A percentile compares a stretch with the other conserved stretches of the same genome.
Conservation (phyloP, 2,329 filamentous ascomycete species). For the Clarireedia monteithiana region DNA sequence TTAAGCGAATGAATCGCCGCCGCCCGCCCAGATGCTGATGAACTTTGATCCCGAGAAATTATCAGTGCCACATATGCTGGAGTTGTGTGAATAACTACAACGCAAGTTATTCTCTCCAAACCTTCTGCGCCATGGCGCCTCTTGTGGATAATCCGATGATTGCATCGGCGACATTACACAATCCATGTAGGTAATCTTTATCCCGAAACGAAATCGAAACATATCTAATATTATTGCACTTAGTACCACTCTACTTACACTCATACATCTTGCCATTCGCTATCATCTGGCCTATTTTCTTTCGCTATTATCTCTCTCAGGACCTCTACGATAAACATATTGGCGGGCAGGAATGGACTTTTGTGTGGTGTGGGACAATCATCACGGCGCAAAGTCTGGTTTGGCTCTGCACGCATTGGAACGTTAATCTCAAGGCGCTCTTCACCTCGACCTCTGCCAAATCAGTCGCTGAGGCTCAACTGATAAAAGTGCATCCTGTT, state of each 20-base stretch:
- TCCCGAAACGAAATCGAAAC: not conserved
- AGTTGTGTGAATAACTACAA: slow-evolving; percentile 7
- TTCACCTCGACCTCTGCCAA: slow-evolving; percentile 72
- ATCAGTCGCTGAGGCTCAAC: slow-evolving; percentile 62
- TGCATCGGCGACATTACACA: slow-evolving; percentile 77
- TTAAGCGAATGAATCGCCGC: too few relatives aligned
- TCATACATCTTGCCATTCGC: slow-evolving; percentile 90
- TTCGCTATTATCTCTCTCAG: slow-evolving; percentile 75
- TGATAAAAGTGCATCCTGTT: slow-evolving; percentile 89
- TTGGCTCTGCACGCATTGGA: slow-evolving; percentile 98
- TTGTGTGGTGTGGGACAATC: slow-evolving; percentile 86
- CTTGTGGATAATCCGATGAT: slow-evolving; percentile 93
- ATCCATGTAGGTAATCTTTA: slow-evolving; percentile 44
- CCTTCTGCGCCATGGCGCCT: slow-evolving; percentile 49
- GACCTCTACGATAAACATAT: slow-evolving; percentile 89
- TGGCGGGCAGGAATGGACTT: slow-evolving; percentile 93
- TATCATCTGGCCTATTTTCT: slow-evolving; percentile 86
- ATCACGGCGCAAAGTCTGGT: slow-evolving; percentile 79
- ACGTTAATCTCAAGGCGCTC: slow-evolving; percentile 71
- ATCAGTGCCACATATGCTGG: slow-evolving; percentile 8
- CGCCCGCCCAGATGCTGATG: too few relatives aligned
- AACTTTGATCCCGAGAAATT: not conserved
- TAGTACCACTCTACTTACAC: slow-evolving; percentile 59
- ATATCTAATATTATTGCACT: slow-evolving; percentile 11
- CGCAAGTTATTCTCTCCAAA: not conserved